Base-by-base conservation (phyloP, 2,329 filamentous ascomycete species). In the Nannizzia gypsea region DNA sequence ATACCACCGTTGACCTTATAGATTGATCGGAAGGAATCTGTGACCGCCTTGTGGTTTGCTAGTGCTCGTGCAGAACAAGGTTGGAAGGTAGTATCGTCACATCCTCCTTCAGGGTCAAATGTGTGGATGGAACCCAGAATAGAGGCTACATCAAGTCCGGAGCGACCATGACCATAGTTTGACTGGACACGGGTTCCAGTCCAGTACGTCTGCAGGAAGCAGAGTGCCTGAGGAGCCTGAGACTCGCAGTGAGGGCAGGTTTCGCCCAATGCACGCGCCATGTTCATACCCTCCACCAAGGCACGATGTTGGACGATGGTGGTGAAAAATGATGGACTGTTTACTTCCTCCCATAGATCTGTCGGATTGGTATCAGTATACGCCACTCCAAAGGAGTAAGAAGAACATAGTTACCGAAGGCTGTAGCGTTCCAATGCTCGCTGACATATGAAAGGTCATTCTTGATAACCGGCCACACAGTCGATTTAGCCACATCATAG, bases 321-420 rank as follows among this genome's bases (percentile, higher is more conserved):
- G 1, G 88, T 91, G 74, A 91, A 93, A 76, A 90, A 92, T 1
- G 87, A 90, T 36, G 81, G 84, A 55, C 87, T 86, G 26, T 78
- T 76, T 20, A 90, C 82, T 72, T 92, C 88, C 70, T 92, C 88
- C 88, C 88, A 92, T 8, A 92, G 78, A 70, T 92, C 69, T 68
- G 28, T 57, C 42, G 20, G 17, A 34, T 42, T 20, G 9, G 28
- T 56, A 11, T 38, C 48, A 52, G 44, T 44, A 56, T n/a, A 6
- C 6, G n/a, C n/a, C n/a, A n/a, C n/a, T n/a, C n/a, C n/a, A n/a
- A 60, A n/a, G 55, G 15, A 62, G 9, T 36, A 11, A 50, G 62
- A 9, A 46, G 8, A 56, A 58, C 63, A 40, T 60, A n/a, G n/a
- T n/a, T n/a, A 67, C 67, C 88, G 66, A 83, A 90, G 15, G 75